Base-by-base conservation (phyloP, 257 asterid species). In the Agastache rugosa region DNA sequence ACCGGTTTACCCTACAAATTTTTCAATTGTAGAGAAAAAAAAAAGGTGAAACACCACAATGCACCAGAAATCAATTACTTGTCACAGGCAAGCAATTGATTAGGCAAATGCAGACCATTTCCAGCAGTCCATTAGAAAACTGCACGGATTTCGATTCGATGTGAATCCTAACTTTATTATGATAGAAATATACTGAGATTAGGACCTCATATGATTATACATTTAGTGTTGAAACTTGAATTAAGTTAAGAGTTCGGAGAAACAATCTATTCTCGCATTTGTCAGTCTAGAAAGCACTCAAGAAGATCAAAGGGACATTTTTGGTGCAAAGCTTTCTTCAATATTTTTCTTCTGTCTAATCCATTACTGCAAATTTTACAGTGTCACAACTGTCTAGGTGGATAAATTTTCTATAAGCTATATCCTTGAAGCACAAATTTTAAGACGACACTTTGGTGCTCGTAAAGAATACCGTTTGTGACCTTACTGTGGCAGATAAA, bases 141-240 rank as follows among this genome's bases (percentile, higher is more conserved):
- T 69, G 75, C 76, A 50, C 20, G 2, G 25, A 23, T 47, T 34
- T 16, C 6, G 61, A 11, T 22, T 12, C 15, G 8, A 29, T 56
- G 14, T 34, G 22, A 41, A 20, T 63, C 27, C 39, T 41, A 27
- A 10, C 25, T 23, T 56, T 58, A 45, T 44, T 27, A 8, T 20
- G 51, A 68, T 60, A 53, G 71, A 62, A 64, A 39, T 72, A 51
- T 29, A 63, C 41, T 31, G 51, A 62, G 69, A 53, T 23, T 62
- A 53, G 45, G 73, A 47, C 69, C 75, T 47, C 17, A 22, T 11
- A 35, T 69, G 56, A 63, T 19, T 41, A 23, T 34, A 50, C 10
- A 1, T 31, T 44, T 8, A 47, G 27, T 44, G 51, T 63, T 67
- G 67, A n/a, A n/a, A n/a, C n/a, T n/a, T n/a, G n/a, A 68, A 27